Evolutionary conservation across 2,329 filamentous ascomycete species (phyloP).

Genomic region (Penicillium janthinellum): DNA sequence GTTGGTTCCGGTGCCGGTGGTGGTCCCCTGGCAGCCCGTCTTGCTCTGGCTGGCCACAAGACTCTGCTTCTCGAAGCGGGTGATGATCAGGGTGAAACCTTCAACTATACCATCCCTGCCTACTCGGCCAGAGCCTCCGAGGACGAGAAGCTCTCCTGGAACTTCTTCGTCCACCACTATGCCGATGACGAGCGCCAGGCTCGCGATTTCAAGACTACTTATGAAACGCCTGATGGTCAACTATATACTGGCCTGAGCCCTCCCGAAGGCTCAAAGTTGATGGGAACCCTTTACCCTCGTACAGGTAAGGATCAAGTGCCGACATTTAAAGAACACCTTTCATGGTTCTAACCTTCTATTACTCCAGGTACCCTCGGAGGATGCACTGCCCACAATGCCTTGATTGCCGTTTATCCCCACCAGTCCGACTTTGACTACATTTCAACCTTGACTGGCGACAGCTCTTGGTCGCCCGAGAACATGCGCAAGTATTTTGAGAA

Average conservation of each 20-base stretch:
- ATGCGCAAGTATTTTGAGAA: slow-evolving; percentile 61
- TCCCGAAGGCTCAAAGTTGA: slow-evolving; percentile 53
- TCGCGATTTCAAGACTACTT: slow-evolving; percentile 43
- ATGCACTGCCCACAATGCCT: slow-evolving; percentile 63
- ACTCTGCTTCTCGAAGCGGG: slow-evolving; percentile 44
- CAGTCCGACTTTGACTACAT: slow-evolving; percentile 63
- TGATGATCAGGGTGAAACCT: slow-evolving; percentile 36
- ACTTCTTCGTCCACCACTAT: slow-evolving; percentile 42
- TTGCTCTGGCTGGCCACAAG: slow-evolving; percentile 39
- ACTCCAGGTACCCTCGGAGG: slow-evolving; percentile 50
- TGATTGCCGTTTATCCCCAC: slow-evolving; percentile 62
- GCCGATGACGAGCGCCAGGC: slow-evolving; percentile 32
- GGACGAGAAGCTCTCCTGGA: slow-evolving; percentile 35
- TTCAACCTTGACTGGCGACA: slow-evolving; percentile 60
- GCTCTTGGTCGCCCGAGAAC: slow-evolving; percentile 58
- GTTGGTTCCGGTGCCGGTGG: slow-evolving; percentile 43
- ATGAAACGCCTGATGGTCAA: slow-evolving; percentile 48
- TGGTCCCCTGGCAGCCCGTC: slow-evolving; percentile 39
- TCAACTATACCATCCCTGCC: slow-evolving; percentile 34
- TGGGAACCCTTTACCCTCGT: slow-evolving; percentile 62
- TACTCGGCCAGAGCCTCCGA: slow-evolving; percentile 33
- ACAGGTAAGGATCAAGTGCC: slow-evolving; percentile 43
- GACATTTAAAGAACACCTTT: background rate
- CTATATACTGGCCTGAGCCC: slow-evolving; percentile 58
- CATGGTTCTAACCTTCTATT: background rate